phyloP scores from a whole-genome alignment of 768 basidiomycete genomes.

The Mycena metata region DNA sequence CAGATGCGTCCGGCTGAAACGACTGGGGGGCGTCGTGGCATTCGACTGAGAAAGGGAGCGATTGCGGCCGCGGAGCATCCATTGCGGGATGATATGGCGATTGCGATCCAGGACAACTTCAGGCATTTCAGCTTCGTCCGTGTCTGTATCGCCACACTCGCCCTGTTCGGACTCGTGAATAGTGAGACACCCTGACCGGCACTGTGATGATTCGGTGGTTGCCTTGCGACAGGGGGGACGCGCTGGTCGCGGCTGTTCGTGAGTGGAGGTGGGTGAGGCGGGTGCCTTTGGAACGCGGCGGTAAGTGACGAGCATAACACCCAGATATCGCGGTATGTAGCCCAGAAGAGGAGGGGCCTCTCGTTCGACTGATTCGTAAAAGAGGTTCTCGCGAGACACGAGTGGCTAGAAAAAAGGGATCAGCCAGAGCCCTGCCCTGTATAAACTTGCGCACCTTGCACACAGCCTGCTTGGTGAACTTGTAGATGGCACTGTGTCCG shows the following conservation, averaged over 20 bases:
- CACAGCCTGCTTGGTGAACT: conserved; percentile 96
- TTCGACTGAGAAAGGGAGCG: conserved; percentile 66
- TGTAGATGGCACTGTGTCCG: conserved; percentile 97
- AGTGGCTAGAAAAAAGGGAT: conserved; percentile 75
- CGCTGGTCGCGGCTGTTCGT: conserved; percentile 38
- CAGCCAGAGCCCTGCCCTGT: not conserved
- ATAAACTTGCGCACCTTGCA: conserved; percentile 81
- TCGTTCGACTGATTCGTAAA: conserved; percentile 96
- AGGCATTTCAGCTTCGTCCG: conserved; percentile 87
- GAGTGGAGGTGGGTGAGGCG: conserved; percentile 38
- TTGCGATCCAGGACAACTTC: conserved; percentile 94
- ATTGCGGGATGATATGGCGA: conserved; percentile 96
- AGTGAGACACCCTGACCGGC: conserved; percentile 8
- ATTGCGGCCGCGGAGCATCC: conserved; percentile 77
- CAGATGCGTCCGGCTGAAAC: conserved; percentile 56
- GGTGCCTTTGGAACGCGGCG: conserved; percentile 75
- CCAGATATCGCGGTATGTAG: conserved; percentile 98
- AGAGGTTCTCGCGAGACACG: conserved; percentile 95
- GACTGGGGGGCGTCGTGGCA: conserved; percentile 48
- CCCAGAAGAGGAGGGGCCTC: conserved; percentile 92
- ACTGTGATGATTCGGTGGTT: conserved; percentile 42
- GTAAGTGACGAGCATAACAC: conserved; percentile 98
- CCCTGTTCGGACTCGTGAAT: conserved; percentile 45
- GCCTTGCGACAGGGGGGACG: conserved; percentile 46
- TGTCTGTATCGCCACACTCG: conserved; percentile 56